Evolutionary conservation across 495 filamentous ascomycete genomes (phyloP).

Genomic region (Aspergillus leporis): DNA sequence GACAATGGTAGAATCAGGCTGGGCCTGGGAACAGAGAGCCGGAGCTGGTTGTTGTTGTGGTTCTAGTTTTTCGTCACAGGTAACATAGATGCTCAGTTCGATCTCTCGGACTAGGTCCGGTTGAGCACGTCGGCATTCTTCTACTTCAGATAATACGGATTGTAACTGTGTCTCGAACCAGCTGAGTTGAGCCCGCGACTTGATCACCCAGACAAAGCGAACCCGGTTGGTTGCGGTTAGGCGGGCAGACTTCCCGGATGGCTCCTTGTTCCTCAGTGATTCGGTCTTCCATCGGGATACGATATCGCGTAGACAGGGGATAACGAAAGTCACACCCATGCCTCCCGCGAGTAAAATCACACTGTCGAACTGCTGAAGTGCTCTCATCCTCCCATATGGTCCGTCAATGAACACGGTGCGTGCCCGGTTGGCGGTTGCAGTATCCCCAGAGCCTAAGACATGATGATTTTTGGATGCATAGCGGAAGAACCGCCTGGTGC

Average conservation of each 20-base stretch:
- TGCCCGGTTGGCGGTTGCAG: conserved; percentile 27
- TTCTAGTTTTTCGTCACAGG: conserved; percentile 54
- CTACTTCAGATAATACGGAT: conserved; percentile 55
- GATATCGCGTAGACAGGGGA: conserved; percentile 55
- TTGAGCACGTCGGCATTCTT: conserved; percentile 28
- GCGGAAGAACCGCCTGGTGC: conserved; percentile 64
- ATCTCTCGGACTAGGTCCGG: conserved; percentile 39
- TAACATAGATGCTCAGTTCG: conserved; percentile 60
- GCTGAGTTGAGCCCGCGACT: conserved; percentile 62
- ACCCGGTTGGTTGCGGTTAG: conserved; percentile 60
- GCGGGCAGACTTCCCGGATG: background rate
- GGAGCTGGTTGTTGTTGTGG: conserved; percentile 6
- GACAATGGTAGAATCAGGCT: conserved; percentile 1
- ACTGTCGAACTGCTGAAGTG: conserved; percentile 57
- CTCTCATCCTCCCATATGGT: conserved; percentile 52
- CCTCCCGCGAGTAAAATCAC: conserved; percentile 63
- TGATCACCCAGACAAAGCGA: conserved; percentile 74
- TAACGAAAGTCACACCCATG: conserved; percentile 56
- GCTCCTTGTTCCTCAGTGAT: conserved; percentile 8
- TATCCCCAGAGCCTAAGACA: conserved; percentile 18
- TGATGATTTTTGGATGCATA: conserved; percentile 54
- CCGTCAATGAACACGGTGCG: conserved; percentile 45
- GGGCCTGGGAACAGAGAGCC: conserved; percentile 6
- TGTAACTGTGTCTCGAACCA: conserved; percentile 68
- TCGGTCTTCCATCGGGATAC: conserved; percentile 38